phyloP scores from a whole-genome alignment of 2,329 filamentous ascomycete genomes.

The Xylariales sp. region DNA sequence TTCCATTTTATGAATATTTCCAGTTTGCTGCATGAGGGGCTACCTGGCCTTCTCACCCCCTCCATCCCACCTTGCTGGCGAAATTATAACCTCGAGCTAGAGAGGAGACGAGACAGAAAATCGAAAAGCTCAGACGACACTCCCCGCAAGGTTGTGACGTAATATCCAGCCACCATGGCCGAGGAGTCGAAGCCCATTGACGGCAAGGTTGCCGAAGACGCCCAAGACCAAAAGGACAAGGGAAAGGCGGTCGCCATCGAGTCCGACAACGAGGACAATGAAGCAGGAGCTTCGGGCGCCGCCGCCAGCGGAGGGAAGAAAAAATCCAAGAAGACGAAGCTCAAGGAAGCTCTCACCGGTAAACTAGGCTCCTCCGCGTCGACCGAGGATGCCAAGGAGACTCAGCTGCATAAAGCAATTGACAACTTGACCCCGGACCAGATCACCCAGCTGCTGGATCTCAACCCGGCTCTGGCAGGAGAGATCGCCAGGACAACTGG shows the following conservation, averaged over 20 bases:
- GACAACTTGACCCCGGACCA: slow-evolving; percentile 51
- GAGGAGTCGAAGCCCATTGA: slow-evolving; percentile 63
- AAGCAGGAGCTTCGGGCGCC: slow-evolving; percentile 17
- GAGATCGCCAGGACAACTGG: slow-evolving; percentile 41
- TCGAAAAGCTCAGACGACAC: too few relatives aligned
- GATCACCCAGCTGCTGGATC: slow-evolving; percentile 61
- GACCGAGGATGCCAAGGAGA: slow-evolving; percentile 34
- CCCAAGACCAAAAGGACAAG: slow-evolving; percentile 40
- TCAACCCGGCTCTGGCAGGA: slow-evolving; percentile 68
- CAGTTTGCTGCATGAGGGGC: too few relatives aligned
- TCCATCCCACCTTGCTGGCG: too few relatives aligned
- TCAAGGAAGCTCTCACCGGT: slow-evolving; percentile 39
- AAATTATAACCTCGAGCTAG: too few relatives aligned
- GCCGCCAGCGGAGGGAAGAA: slow-evolving; percentile 57
- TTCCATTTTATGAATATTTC: too few relatives aligned
- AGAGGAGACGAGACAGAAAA: too few relatives aligned
- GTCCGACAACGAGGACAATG: slow-evolving; percentile 33
- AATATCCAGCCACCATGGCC: slow-evolving; percentile 27
- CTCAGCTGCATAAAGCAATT: slow-evolving; percentile 38
- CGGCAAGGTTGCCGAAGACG: slow-evolving; percentile 31
- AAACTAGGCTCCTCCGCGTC: slow-evolving; percentile 26
- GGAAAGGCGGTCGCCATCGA: slow-evolving; percentile 35
- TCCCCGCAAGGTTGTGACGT: too few relatives aligned
- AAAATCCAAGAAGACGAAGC: slow-evolving; percentile 61
- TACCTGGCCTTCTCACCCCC: too few relatives aligned